Percentiles rank a stretch among this genome's conserved stretches.
Evolutionary conservation across 441 rosid species (phyloP).

Genomic region (Pelargonium australe): DNA sequence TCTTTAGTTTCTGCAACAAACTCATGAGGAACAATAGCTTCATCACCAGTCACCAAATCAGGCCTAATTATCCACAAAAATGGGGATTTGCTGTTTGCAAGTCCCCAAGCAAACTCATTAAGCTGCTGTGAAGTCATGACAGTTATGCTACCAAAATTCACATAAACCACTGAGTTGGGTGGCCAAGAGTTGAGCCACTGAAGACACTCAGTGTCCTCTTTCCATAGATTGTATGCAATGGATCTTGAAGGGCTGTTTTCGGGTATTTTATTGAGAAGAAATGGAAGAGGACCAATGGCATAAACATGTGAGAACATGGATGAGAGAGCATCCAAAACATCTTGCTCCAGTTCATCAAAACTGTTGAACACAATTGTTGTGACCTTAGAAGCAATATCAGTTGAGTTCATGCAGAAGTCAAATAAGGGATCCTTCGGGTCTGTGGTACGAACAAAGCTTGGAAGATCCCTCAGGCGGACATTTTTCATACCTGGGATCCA

Average conservation of each 20-base stretch:
- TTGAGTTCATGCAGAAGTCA: neutral
- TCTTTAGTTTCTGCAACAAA: constrained; percentile 35
- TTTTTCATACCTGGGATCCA: constrained; percentile 13
- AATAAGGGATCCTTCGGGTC: neutral
- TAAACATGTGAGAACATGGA: constrained; percentile 9
- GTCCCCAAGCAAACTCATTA: constrained; percentile 17
- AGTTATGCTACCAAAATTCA: neutral
- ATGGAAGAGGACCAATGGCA: constrained; percentile 18
- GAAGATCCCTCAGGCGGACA: neutral
- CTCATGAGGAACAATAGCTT: constrained; percentile 34
- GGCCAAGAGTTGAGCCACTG: constrained; percentile 10
- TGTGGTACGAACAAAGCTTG: neutral
- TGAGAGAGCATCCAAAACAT: constrained; percentile 14
- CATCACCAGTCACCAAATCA: constrained; percentile 36
- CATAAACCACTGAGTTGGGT: constrained; percentile 11
- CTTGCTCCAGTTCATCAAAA: constrained; percentile 15
- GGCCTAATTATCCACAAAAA: constrained; percentile 15
- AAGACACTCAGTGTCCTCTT: constrained; percentile 17
- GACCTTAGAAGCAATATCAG: constrained; percentile 6
- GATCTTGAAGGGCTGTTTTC: neutral
- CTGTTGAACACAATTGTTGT: constrained; percentile 9
- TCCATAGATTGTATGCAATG: constrained; percentile 15
- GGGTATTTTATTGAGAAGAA: constrained; percentile 7
- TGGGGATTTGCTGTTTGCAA: neutral
- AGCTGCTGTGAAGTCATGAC: too few species aligned